Base-by-base conservation (phyloP, 345 rosid genomes). In the Jatropha curcas region DNA sequence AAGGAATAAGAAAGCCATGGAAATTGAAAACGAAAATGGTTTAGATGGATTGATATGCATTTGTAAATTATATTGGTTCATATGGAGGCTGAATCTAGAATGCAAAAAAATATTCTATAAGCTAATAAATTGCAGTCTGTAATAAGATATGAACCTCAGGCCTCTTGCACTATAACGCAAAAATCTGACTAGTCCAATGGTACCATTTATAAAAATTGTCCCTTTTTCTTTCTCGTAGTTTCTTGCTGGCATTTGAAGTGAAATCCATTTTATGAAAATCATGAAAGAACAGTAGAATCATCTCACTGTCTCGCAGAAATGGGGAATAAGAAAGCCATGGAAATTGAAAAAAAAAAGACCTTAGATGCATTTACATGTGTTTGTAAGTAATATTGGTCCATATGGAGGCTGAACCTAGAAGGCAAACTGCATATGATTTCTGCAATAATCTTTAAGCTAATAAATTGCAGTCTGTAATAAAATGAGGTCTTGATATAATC, bases 171-270 rank as follows among this genome's bases (percentile, higher is more conserved):
- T 39, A 39, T 39, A 11, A 39, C n/a, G n/a, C n/a, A n/a, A n/a
- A n/a, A n/a, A n/a, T n/a, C n/a, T n/a, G n/a, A n/a, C n/a, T n/a
- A n/a, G n/a, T n/a, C n/a, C n/a, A n/a, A n/a, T n/a, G n/a, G n/a
- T n/a, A n/a, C n/a, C n/a, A n/a, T n/a, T n/a, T n/a, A n/a, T 39
- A 39, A 39, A 39, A 7, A 39, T 7, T 28, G 46, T 9, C 20
- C 9, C 35, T 5, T 39, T 25, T 24, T 17, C 24, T 28, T 25
- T 20, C 24, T 9, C 0, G 11, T 16, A 20, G 12, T 19, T 46
- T 45, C 33, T 66, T 20, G 10, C 2, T 16, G 52, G 52, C 55
- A 48, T 66, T 45, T 66, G 70, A 66, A 66, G 70, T 34, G 27
- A 7, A 2, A 45, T 19, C 35, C 55, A 27, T 20, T 25, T 17